A percentile compares a stretch with the other conserved stretches of the same genome.
These are phyloP conservation scores for Ophiostoma ips DNA, from an alignment of 2,329 filamentous ascomycete genomes.

Conservation along the genomic window DNA sequence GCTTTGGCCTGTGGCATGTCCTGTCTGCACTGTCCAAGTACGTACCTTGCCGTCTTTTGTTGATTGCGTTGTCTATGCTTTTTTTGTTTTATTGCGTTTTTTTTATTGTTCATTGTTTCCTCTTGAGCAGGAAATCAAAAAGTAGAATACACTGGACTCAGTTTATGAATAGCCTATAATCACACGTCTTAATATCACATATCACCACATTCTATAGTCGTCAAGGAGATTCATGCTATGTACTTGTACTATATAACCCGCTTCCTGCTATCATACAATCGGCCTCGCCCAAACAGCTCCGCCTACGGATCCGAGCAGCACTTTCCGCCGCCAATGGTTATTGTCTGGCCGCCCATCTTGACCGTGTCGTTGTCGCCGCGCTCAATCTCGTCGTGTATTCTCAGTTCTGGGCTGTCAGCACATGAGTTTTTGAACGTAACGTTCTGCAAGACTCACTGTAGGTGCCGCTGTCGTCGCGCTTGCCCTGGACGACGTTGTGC, in stretches of 20 bases:
- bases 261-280: neutral
- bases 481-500: conserved; percentile 80
- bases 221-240: neutral
- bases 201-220: no score
- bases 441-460: conserved; percentile 40
- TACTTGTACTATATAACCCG: no score
- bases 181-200: no score
- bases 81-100: neutral
- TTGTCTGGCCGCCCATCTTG: conserved; percentile 38
- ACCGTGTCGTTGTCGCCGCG: conserved; percentile 86
- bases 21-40: neutral
- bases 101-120: neutral
- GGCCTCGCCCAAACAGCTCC: neutral
- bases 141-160: no score
- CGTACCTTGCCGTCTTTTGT: neutral
- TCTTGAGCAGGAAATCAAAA: no score
- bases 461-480: conserved; percentile 30
- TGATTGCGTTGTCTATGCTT: neutral
- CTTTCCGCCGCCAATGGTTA: conserved; percentile 21
- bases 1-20: neutral
- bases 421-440: no score
- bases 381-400: conserved; percentile 85
- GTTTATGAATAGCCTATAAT: no score
- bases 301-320: conserved; percentile 16
- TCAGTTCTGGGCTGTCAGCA: conserved; percentile 43